phyloP scores from a whole-genome alignment of 176 grass and related monocot genomes.

The Miscanthus lutarioriparius region DNA sequence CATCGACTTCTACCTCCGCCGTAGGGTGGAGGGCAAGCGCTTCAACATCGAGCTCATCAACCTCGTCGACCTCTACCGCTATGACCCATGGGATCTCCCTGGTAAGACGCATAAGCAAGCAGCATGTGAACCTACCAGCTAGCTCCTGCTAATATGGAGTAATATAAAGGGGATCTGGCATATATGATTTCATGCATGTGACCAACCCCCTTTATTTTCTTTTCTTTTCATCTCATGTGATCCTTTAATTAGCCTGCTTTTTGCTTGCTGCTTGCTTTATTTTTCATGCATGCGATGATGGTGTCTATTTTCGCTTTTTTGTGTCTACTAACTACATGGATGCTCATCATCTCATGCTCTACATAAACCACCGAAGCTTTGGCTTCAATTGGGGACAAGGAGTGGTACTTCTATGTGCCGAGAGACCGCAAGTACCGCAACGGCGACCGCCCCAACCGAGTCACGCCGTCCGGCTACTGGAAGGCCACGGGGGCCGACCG shows the following conservation, averaged over 20 bases:
- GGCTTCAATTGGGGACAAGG: constrained; percentile 83
- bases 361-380: constrained; percentile 53
- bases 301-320: not conserved
- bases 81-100: constrained; percentile 95
- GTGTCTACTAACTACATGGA: not conserved
- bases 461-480: constrained; percentile 94
- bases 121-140: constrained; percentile 12
- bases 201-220: not conserved
- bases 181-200: constrained; percentile 57
- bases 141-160: not conserved
- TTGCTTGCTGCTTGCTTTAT: not conserved
- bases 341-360: constrained; percentile 1
- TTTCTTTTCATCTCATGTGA: constrained; percentile 34
- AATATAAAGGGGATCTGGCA: not conserved
- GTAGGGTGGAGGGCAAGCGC: constrained; percentile 84
- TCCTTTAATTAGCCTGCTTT: not conserved
- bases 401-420: constrained; percentile 98
- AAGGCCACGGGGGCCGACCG: constrained; percentile 78
- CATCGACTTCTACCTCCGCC: constrained; percentile 98
- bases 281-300: not conserved
- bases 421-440: constrained; percentile 95
- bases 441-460: constrained; percentile 83
- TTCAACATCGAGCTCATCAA: constrained; percentile 96
- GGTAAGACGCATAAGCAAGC: constrained; percentile 30
- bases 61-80: constrained; percentile 84